Conservation (phyloP, 192 early-diverging fungal genomes). For the Linnemannia zychae region DNA sequence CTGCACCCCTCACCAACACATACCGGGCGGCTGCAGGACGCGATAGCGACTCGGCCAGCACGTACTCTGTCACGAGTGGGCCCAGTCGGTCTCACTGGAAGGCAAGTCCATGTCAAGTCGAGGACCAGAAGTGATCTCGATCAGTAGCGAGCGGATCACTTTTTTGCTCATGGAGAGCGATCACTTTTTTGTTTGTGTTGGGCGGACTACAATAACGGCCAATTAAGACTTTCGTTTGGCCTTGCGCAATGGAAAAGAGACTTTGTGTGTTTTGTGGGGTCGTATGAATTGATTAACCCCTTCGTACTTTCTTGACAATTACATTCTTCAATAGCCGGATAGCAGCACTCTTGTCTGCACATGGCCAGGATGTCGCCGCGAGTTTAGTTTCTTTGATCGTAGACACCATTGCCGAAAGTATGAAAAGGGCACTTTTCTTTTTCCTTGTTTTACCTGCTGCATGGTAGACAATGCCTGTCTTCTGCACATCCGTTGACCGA, state of each 20-base stretch:
- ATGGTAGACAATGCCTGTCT: neutral
- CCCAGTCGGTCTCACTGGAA: constrained; percentile 46
- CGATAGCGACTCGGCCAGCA: constrained; percentile 31
- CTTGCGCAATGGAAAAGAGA: neutral
- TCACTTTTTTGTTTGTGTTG: neutral
- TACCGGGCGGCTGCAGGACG: constrained; percentile 15
- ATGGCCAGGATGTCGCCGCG: constrained; percentile 43
- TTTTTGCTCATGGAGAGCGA: neutral
- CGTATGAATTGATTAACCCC: neutral
- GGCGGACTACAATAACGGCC: neutral
- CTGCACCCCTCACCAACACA: constrained; percentile 24
- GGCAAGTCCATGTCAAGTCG: constrained; percentile 7
- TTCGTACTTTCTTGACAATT: neutral
- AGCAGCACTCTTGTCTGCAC: constrained; percentile 42
- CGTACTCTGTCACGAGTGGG: constrained; percentile 16
- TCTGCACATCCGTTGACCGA: neutral
- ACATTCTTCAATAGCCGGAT: constrained; percentile 26
- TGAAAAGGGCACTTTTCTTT: neutral
- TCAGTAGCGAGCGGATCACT: neutral
- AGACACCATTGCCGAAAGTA: constrained; percentile 55
- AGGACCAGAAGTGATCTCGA: neutral
- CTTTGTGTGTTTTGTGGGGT: neutral
- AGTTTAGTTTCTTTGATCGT: constrained; percentile 48
- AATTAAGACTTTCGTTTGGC: neutral
- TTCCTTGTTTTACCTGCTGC: neutral